Evolutionary conservation across 495 filamentous ascomycete genomes (phyloP).

Genomic region (Pyronema omphalodes): DNA sequence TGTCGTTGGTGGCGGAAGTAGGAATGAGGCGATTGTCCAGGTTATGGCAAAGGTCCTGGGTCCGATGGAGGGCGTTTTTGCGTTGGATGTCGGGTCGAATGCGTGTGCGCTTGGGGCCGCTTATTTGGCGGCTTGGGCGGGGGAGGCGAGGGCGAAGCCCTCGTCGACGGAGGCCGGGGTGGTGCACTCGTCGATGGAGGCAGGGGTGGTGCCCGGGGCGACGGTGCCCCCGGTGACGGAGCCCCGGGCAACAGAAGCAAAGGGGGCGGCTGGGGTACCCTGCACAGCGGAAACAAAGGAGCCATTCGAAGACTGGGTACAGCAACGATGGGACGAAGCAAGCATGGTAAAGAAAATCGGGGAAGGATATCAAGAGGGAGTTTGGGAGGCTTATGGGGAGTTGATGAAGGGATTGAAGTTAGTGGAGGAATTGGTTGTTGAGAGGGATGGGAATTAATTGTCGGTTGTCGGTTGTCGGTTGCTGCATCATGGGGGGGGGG

Average conservation of each 20-base stretch:
- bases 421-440: conserved; percentile 54
- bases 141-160: conserved; percentile 42
- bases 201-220: too few relatives aligned
- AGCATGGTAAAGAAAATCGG: conserved; percentile 63
- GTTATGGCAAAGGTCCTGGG: conserved; percentile 75
- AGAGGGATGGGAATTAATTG: not conserved
- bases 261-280: too few relatives aligned
- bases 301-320: conserved; percentile 78
- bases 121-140: conserved; percentile 92
- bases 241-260: too few relatives aligned
- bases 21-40: conserved; percentile 70
- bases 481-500: too few relatives aligned
- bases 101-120: conserved; percentile 87
- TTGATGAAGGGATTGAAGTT: conserved; percentile 60
- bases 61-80: conserved; percentile 72
- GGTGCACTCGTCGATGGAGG: too few relatives aligned
- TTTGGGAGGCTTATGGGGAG: conserved; percentile 57
- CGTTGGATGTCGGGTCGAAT: conserved; percentile 86
- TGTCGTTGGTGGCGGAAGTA: conserved; percentile 76
- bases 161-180: too few relatives aligned
- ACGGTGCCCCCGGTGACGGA: too few relatives aligned
- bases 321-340: conserved; percentile 65
- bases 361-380: conserved; percentile 55
- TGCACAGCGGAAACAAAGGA: too few relatives aligned
- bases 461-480: too few relatives aligned